Base-by-base conservation (phyloP, 495 filamentous ascomycete genomes). In the Xylaria scruposa region DNA sequence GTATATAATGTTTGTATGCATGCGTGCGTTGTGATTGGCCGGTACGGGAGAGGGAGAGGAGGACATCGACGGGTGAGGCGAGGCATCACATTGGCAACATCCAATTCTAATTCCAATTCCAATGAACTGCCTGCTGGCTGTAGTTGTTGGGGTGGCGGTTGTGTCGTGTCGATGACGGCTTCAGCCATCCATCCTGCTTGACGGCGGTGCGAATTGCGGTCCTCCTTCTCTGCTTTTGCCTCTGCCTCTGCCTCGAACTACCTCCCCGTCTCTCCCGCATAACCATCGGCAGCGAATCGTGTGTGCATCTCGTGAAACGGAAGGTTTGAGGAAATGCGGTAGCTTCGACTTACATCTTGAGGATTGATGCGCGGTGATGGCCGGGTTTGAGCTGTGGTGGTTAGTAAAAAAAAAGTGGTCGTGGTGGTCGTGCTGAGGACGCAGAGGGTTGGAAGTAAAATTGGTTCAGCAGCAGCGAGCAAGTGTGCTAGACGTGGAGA, bases 261-360 rank as follows among this genome's bases (percentile, higher is more conserved):
- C 19, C 33, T 26, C 15, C 17, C 49, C 9, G 6, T 10, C 64
- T 12, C 46, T 13, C 47, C 44, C 6, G 17, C 46, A 51, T 2
- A 10, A 24, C 46, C 10, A 56, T 67, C 49, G 21, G 8, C 42
- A 15, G 9, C n/a, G 31, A 53, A 26, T 26, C 49, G n/a, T 67
- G 6, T 64, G 62, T 26, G 36, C 36, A 38, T 36, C 44, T 63
- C 38, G 60, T 63, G 60, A 1, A 36, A 42, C 13, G n/a, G 60
- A 21, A 1, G 26, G 4, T 42, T 17, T 38, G 36, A 59, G 33
- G 21, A 70, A 29, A 59, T 40, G 31, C 33, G 46, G 26, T 19
- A 38, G n/a, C 4, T 15, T 64, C 59, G 59, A 78, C 79, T 81
- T 75, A 81, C 79, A 81, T 81, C 79, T 78, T 81, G 79, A 78